Conservation (phyloP, 768 basidiomycete genomes). For the Pleurotus salmoneostramineus region DNA sequence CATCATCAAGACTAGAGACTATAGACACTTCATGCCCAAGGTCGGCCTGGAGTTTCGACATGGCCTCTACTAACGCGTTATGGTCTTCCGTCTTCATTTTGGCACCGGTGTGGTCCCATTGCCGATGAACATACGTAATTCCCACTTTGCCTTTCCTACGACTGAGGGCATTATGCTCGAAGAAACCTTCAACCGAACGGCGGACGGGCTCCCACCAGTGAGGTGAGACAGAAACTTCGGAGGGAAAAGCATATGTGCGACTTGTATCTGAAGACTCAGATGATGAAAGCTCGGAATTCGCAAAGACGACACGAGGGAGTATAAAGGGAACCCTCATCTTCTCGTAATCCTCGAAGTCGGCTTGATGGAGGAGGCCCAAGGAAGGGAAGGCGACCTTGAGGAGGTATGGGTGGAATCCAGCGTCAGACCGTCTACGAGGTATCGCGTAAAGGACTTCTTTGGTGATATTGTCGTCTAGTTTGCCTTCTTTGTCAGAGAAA, state of each 20-base stretch:
- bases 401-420: slow-evolving; percentile 70
- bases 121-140: slow-evolving; percentile 59
- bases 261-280: slow-evolving; percentile 31
- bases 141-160: slow-evolving; percentile 41
- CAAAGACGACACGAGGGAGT: slow-evolving; percentile 72
- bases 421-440: slow-evolving; percentile 38
- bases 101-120: slow-evolving; percentile 31
- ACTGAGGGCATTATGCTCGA: slow-evolving; percentile 37
- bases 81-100: slow-evolving; percentile 52
- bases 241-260: slow-evolving; percentile 37
- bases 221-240: slow-evolving; percentile 39
- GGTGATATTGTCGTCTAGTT: slow-evolving; percentile 17
- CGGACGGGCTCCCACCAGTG: slow-evolving; percentile 72
- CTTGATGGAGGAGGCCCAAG: slow-evolving; percentile 59
- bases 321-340: slow-evolving; percentile 67
- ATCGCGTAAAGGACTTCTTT: neutral
- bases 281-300: slow-evolving; percentile 56
- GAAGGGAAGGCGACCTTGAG: slow-evolving; percentile 72
- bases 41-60: slow-evolving; percentile 46
- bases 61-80: slow-evolving; percentile 50
- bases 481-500: slow-evolving; percentile 44
- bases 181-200: slow-evolving; percentile 35
- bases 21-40: slow-evolving; percentile 54
- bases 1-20: slow-evolving; percentile 37
- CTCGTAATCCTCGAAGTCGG: slow-evolving; percentile 78